Evolutionary conservation across 345 rosid genomes (phyloP).

Genomic region (Euphorbia peplus): DNA sequence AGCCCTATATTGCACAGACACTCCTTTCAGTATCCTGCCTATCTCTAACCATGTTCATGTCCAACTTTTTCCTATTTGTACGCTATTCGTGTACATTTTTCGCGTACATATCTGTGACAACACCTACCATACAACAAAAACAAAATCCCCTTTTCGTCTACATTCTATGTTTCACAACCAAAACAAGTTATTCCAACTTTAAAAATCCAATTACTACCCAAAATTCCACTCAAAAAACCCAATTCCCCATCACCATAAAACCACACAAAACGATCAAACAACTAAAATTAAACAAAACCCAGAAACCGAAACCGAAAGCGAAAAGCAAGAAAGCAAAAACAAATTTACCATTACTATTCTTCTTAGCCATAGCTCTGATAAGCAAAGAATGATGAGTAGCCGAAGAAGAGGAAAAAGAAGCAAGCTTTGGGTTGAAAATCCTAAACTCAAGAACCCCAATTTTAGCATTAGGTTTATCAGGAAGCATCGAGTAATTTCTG

Average conservation of each 20-base stretch:
- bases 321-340: constrained; percentile 10
- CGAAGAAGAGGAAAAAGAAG: constrained; percentile 9
- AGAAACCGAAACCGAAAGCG: background rate
- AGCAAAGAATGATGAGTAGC: constrained; percentile 27
- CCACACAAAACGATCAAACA: background rate
- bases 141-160: background rate
- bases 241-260: background rate
- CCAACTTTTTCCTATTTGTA: too few relatives aligned
- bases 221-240: background rate
- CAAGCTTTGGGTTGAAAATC: constrained; percentile 31
- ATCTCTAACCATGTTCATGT: too few relatives aligned
- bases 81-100: too few relatives aligned
- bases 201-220: background rate
- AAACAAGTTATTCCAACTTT: background rate
- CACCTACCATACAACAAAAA: background rate
- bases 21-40: too few relatives aligned
- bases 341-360: constrained; percentile 36
- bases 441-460: constrained; percentile 40
- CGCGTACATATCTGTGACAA: too few relatives aligned
- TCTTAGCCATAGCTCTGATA: constrained; percentile 57
- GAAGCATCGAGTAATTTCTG: constrained; percentile 23
- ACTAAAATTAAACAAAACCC: background rate
- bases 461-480: constrained; percentile 22
- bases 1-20: too few relatives aligned
- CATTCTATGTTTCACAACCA: background rate